Conservation (phyloP, 176 grass and related monocot species). For the Leersia perrieri region DNA sequence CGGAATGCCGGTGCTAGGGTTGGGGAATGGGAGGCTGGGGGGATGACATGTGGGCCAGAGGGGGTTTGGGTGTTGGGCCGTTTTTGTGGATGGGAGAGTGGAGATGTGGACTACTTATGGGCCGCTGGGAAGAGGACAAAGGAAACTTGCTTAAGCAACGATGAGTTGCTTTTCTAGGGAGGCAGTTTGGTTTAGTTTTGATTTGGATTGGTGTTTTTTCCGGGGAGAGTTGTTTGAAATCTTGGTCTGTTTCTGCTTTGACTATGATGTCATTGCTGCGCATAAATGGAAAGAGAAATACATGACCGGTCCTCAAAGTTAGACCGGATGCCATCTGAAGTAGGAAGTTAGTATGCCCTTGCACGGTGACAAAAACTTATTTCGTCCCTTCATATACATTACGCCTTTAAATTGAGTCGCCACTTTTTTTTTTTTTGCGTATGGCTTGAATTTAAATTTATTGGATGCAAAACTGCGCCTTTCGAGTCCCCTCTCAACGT, state of each 20-base stretch:
- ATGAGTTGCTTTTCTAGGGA: background rate
- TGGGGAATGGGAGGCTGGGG: background rate
- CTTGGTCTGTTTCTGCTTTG: conserved; percentile 6
- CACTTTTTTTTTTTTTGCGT: no score
- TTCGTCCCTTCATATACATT: no score
- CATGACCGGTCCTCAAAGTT: no score
- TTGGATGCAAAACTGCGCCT: no score
- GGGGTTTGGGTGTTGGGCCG: conserved; percentile 2
- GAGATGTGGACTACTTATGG: conserved; percentile 40
- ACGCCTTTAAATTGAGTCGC: no score
- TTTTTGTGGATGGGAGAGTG: conserved; percentile 20
- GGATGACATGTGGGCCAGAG: conserved; percentile 25
- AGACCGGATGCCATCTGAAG: no score
- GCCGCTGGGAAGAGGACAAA: conserved; percentile 28
- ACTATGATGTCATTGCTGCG: background rate
- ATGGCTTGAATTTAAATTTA: no score
- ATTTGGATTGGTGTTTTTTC: background rate
- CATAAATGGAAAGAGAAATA: no score
- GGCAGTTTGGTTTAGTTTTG: background rate
- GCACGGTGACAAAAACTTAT: no score
- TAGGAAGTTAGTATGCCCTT: no score
- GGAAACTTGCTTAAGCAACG: conserved; percentile 12
- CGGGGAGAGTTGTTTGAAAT: background rate
- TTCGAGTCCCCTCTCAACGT: no score
- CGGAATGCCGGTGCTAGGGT: conserved; percentile 40